Base-by-base conservation (phyloP, 139 green algal species). In the Chlorella sp. region DNA sequence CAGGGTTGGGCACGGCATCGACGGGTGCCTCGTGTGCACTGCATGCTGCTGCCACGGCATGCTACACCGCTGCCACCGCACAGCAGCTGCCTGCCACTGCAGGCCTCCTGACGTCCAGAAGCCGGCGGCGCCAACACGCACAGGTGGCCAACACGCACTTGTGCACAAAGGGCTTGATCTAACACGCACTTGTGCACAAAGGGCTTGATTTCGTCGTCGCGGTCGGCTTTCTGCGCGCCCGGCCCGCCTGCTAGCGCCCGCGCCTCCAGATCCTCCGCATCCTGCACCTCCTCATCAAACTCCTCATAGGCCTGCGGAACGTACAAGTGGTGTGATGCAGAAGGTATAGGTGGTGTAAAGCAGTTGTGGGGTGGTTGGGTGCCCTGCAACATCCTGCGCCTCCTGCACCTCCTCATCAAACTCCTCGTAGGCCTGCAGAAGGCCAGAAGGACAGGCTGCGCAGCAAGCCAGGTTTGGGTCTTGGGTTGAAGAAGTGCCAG, bases 391-490 rank as follows among this genome's bases (percentile, higher is more conserved):
- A 40, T 92, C 92, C 85, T 95, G 93, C 43, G 88, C 92, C 38
- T 94, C 93, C 58, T 89, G 77, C 73, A 96, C 94, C 86, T 98
- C 95, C 70, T 98, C 96, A 67, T 98, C 95, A 72, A 96, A 95
- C 69, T 97, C 96, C 32, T 96, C 94, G 89, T 97, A 96, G 68
- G 97, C 90, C 90, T 92, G 86, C 75, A 41, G 64, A 6, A 30
- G n/a, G n/a, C n/a, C n/a, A n/a, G n/a, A n/a, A n/a, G n/a, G n/a
- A n/a, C n/a, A n/a, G n/a, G n/a, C n/a, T n/a, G n/a, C n/a, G n/a
- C n/a, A n/a, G n/a, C n/a, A n/a, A n/a, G n/a, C n/a, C n/a, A n/a
- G n/a, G n/a, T n/a, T n/a, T n/a, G n/a, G n/a, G n/a, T n/a, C n/a
- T n/a, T n/a, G n/a, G n/a, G n/a, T n/a, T n/a, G n/a, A n/a, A n/a